Evolutionary conservation across 2,329 filamentous ascomycete genomes (phyloP).

Genomic region (Coniochaeta ligniaria): DNA sequence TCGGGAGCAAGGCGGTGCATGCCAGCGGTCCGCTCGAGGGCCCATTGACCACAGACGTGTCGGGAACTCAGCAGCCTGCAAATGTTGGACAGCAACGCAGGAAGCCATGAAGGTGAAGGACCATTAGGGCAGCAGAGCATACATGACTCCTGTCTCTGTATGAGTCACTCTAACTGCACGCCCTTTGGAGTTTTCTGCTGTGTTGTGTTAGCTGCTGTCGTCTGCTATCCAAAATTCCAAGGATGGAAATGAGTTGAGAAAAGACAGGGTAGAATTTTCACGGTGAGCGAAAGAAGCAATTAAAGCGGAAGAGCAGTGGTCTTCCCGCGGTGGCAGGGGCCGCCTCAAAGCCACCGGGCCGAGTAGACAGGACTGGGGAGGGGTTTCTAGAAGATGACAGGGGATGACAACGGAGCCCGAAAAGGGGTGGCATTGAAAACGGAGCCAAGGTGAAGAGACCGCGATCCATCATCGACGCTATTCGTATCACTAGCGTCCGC

Average conservation of each 20-base stretch:
- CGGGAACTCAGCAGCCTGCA: constrained; percentile 2
- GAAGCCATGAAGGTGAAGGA: constrained; percentile 8
- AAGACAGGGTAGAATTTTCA: constrained; percentile 14
- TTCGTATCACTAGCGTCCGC: neutral
- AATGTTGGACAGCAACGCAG: constrained; percentile 23
- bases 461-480: neutral
- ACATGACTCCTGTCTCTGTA: constrained; percentile 7
- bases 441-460: neutral
- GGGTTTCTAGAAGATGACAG: constrained; percentile 10
- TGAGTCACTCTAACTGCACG: constrained; percentile 13
- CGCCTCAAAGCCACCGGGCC: neutral
- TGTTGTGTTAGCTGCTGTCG: constrained; percentile 5
- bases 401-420: neutral
- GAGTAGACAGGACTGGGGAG: constrained; percentile 7
- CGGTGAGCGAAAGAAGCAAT: constrained; percentile 15
- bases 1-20: neutral
- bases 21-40: neutral
- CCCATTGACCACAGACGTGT: neutral
- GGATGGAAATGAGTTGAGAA: neutral
- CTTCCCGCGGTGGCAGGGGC: constrained; percentile 3
- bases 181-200: neutral
- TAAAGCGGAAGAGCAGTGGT: constrained; percentile 10
- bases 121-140: constrained; percentile 16
- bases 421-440: constrained; percentile 8
- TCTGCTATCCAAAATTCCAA: no score